phyloP scores from a whole-genome alignment of 768 basidiomycete species.

The Suillus plorans region DNA sequence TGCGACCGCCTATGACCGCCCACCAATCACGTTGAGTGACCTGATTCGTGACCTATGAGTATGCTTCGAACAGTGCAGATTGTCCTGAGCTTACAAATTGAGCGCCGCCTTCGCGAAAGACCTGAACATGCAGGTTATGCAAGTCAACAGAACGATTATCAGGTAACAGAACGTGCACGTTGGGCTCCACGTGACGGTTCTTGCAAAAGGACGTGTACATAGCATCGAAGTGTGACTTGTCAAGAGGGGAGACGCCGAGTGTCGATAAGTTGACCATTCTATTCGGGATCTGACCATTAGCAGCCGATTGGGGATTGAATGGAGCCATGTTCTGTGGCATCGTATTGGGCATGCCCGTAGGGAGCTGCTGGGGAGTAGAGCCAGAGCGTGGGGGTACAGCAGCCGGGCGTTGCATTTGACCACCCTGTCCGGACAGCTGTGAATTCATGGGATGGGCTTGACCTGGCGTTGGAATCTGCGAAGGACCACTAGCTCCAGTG shows the following conservation, averaged over 20 bases:
- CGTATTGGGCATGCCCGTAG: constrained; percentile 26
- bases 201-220: constrained; percentile 50
- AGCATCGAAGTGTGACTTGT: constrained; percentile 51
- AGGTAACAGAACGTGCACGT: constrained; percentile 42
- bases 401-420: constrained; percentile 28
- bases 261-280: constrained; percentile 13
- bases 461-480: constrained; percentile 18
- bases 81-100: constrained; percentile 38
- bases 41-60: constrained; percentile 32
- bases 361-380: constrained; percentile 38
- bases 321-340: constrained; percentile 36
- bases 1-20: constrained; percentile 64
- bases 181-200: constrained; percentile 40
- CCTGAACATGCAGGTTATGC: constrained; percentile 54
- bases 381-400: constrained; percentile 38
- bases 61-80: constrained; percentile 4
- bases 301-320: constrained; percentile 12
- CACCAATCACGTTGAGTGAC: constrained; percentile 57
- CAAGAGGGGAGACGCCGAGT: constrained; percentile 36
- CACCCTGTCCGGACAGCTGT: constrained; percentile 33
- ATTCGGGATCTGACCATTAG: constrained; percentile 23
- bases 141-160: constrained; percentile 62
- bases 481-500: constrained; percentile 14
- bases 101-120: constrained; percentile 58
- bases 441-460: constrained; percentile 22